Evolutionary conservation across 177 flowering plant genomes (phyloP).

Genomic region (Vitis hybrid): DNA sequence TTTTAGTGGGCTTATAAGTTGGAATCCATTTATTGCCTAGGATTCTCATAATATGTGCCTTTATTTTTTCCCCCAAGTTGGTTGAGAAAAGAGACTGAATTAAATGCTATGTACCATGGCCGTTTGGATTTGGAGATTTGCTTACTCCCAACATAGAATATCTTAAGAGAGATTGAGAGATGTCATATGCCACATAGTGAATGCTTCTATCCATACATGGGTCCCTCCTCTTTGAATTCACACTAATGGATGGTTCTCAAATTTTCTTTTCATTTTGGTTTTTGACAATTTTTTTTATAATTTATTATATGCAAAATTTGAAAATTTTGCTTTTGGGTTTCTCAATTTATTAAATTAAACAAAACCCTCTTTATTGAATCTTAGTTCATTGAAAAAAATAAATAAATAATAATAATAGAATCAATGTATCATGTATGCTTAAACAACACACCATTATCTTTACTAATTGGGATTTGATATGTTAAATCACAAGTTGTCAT

Average conservation of each 20-base stretch:
- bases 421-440: too few relatives aligned
- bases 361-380: too few relatives aligned
- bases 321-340: too few relatives aligned
- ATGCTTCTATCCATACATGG: background rate
- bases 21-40: background rate
- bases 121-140: background rate
- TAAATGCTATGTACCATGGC: background rate
- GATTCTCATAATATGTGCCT: slow-evolving; percentile 2
- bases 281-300: background rate
- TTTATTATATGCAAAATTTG: too few relatives aligned
- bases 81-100: background rate
- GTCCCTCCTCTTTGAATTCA: background rate
- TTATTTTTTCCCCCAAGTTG: background rate
- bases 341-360: too few relatives aligned
- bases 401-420: too few relatives aligned
- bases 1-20: background rate
- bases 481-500: too few relatives aligned
- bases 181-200: background rate
- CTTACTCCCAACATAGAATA: background rate
- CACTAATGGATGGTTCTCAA: background rate
- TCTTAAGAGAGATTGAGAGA: background rate
- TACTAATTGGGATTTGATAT: too few relatives aligned
- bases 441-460: too few relatives aligned
- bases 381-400: too few relatives aligned
- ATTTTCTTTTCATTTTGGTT: too few relatives aligned